phyloP scores from a whole-genome alignment of 1,284 basidiomycete genomes.

The Salmacisia buchloeana region DNA sequence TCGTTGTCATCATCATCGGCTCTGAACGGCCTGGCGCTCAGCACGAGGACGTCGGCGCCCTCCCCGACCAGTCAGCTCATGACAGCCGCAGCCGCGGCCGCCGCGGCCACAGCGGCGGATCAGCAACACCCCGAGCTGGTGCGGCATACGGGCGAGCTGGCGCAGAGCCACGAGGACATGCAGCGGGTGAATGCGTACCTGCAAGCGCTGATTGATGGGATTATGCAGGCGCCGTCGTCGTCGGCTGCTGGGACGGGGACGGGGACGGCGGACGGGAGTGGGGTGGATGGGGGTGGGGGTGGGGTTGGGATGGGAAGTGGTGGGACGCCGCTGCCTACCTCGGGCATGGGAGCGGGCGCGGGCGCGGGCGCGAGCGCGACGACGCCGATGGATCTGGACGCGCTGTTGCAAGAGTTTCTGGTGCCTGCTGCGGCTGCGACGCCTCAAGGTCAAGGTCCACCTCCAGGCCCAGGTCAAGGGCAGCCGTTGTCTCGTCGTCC shows the following conservation, averaged over 20 bases:
- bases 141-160: not conserved
- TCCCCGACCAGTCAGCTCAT: not conserved
- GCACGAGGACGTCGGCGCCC: too few species aligned
- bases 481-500: not conserved
- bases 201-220: constrained; percentile 3
- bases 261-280: not conserved
- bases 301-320: too few species aligned
- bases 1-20: not conserved
- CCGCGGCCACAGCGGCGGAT: not conserved
- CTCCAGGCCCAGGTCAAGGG: too few species aligned
- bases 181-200: not conserved
- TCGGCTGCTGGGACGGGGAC: not conserved
- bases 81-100: not conserved
- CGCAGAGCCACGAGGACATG: constrained; percentile 3
- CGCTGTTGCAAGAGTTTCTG: constrained; percentile 3
- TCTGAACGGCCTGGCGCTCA: not conserved
- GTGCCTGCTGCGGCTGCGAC: not conserved
- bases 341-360: not conserved
- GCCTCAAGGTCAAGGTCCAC: not conserved
- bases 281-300: not conserved
- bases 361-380: not conserved
- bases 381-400: not conserved
- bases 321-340: too few species aligned
- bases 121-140: not conserved
- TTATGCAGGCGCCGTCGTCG: not conserved